Conservation (phyloP, 306 rosid genomes). For the Oxytropis ochrocephala region DNA sequence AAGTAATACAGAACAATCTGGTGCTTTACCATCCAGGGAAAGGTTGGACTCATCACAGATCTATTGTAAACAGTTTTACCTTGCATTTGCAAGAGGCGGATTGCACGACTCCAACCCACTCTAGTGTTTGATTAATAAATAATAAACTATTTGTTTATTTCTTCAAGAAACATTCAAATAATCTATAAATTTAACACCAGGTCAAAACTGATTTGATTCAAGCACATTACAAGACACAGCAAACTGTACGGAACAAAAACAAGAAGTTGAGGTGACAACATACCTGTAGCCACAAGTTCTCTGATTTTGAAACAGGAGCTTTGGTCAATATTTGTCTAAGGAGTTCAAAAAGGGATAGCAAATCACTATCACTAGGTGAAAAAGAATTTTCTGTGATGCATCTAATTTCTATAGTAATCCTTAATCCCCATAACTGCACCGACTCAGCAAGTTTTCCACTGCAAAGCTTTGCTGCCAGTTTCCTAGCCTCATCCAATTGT, state of each 20-base stretch:
- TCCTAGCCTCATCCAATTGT: constrained; percentile 54
- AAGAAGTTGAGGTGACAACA: constrained; percentile 15
- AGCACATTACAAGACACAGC: constrained; percentile 3
- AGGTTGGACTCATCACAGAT: background rate
- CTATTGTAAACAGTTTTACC: background rate
- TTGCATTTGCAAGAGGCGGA: background rate
- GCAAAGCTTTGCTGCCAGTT: constrained; percentile 60
- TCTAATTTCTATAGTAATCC: constrained; percentile 55
- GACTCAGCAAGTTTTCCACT: constrained; percentile 50
- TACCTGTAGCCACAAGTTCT: constrained; percentile 83
- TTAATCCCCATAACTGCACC: constrained; percentile 44
- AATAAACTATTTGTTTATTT: background rate
- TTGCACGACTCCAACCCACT: background rate
- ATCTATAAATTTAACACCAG: background rate
- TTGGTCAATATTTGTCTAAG: constrained; percentile 41
- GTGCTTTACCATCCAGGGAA: background rate
- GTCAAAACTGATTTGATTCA: background rate
- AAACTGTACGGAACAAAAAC: background rate
- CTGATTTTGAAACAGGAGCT: constrained; percentile 48
- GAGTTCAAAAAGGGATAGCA: constrained; percentile 56
- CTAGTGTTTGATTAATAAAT: background rate
- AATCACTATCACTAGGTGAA: constrained; percentile 51
- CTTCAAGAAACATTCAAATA: background rate
- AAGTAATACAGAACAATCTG: background rate
- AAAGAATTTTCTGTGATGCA: constrained; percentile 33